Conservation (phyloP, 2,329 filamentous ascomycete genomes). For the Calonectria pseudoturangicola region DNA sequence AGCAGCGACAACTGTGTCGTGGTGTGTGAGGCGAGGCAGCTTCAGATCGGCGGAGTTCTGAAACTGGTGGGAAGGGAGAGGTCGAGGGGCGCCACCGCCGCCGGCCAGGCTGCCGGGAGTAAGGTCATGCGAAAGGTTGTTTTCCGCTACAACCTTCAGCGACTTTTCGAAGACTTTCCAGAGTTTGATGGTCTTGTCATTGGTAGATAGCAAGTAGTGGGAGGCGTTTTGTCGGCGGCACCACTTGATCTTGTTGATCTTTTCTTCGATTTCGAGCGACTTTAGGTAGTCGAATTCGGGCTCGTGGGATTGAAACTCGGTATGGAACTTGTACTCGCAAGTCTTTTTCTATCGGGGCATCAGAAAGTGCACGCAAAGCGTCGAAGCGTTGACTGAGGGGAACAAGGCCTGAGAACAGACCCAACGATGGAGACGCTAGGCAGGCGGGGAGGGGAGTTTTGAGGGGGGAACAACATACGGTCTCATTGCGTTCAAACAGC, state of each 20-base stretch:
- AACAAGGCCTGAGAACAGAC: constrained; percentile 18
- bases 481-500: constrained; percentile 95
- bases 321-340: constrained; percentile 99
- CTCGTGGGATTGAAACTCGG: constrained; percentile 99
- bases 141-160: constrained; percentile 98
- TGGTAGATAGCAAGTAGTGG: constrained; percentile 97
- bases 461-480: constrained; percentile 75
- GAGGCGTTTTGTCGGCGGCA: constrained; percentile 98
- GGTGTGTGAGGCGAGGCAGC: constrained; percentile 95
- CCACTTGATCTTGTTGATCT: constrained; percentile 99
- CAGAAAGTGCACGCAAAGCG: constrained; percentile 50
- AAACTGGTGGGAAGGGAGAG: constrained; percentile 82
- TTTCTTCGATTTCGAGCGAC: constrained; percentile 99
- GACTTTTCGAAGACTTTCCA: constrained; percentile 99
- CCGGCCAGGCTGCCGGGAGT: constrained; percentile 84
- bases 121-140: constrained; percentile 96
- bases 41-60: constrained; percentile 89
- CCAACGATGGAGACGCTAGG: not conserved
- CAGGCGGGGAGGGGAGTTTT: constrained; percentile 9
- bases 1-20: constrained; percentile 97
- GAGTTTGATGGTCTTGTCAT: constrained; percentile 99
- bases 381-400: constrained; percentile 52
- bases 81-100: constrained; percentile 85
- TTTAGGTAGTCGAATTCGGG: constrained; percentile 99
- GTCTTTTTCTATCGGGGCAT: constrained; percentile 89